Conservation (phyloP, 306 rosid species). For the Pyrus betulifolia region DNA sequence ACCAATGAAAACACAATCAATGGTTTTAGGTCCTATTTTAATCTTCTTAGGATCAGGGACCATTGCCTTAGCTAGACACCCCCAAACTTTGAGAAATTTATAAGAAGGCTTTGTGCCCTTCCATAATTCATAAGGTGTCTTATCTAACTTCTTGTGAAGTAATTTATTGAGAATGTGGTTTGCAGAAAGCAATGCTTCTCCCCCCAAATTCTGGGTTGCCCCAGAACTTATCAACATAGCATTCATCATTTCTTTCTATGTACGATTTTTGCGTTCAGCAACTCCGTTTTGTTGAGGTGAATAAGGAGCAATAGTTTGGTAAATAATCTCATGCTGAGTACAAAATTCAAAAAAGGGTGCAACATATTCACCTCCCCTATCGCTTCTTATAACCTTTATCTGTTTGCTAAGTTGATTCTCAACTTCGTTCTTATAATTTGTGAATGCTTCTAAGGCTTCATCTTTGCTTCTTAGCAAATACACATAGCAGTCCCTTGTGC, state of each 20-base stretch:
- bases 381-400: not conserved
- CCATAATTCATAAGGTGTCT: not conserved
- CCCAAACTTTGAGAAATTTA: not conserved
- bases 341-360: not conserved
- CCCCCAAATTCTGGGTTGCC: not conserved
- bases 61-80: not conserved
- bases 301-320: not conserved
- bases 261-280: not conserved
- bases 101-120: not conserved
- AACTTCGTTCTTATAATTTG: not conserved
- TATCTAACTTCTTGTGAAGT: not conserved
- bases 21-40: not conserved
- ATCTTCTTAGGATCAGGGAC: not conserved
- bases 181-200: not conserved
- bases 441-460: not conserved
- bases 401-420: not conserved
- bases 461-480: not conserved
- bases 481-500: not conserved
- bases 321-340: not conserved
- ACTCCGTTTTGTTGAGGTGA: not conserved
- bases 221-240: not conserved
- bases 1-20: not conserved
- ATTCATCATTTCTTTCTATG: not conserved
- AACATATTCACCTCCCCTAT: not conserved
- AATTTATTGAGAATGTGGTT: not conserved